Evolutionary conservation across 306 rosid species (phyloP).

Genomic region (Astragalus glycyphyllos): DNA sequence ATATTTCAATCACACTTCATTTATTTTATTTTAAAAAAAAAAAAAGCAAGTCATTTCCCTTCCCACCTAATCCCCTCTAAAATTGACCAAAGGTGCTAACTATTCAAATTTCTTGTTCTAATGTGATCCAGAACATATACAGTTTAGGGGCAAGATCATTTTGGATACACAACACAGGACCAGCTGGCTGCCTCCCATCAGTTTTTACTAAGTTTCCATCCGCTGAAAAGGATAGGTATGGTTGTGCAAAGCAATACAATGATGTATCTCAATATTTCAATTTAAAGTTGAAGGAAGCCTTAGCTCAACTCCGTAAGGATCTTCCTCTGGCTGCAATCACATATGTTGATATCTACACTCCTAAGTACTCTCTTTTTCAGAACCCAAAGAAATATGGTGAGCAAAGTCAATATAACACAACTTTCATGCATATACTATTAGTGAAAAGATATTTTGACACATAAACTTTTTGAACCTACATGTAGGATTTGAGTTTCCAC

Average conservation of each 20-base stretch:
- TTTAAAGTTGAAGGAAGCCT: constrained; percentile 54
- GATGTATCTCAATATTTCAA: constrained; percentile 67
- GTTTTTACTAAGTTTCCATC: constrained; percentile 38
- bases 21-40: too few relatives aligned
- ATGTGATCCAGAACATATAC: constrained; percentile 47
- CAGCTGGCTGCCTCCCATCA: constrained; percentile 50
- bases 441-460: too few relatives aligned
- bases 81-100: too few relatives aligned
- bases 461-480: too few relatives aligned
- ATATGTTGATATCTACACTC: constrained; percentile 63
- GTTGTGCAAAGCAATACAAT: constrained; percentile 67
- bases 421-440: too few relatives aligned
- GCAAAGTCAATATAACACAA: too few relatives aligned
- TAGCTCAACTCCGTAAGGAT: constrained; percentile 50
- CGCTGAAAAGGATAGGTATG: constrained; percentile 46
- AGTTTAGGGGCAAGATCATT: constrained; percentile 52
- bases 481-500: constrained; percentile 62
- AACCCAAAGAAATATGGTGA: constrained; percentile 57
- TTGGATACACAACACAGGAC: constrained; percentile 59
- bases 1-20: too few relatives aligned
- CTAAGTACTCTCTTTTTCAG: constrained; percentile 47
- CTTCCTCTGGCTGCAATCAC: constrained; percentile 64
- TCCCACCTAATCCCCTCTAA: too few relatives aligned
- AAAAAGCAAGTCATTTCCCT: too few relatives aligned
- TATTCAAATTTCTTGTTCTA: too few relatives aligned